A percentile compares a stretch with the other conserved stretches of the same genome.
phyloP scores from a whole-genome alignment of 2,329 filamentous ascomycete genomes.

The Rutstroemia sp. region DNA sequence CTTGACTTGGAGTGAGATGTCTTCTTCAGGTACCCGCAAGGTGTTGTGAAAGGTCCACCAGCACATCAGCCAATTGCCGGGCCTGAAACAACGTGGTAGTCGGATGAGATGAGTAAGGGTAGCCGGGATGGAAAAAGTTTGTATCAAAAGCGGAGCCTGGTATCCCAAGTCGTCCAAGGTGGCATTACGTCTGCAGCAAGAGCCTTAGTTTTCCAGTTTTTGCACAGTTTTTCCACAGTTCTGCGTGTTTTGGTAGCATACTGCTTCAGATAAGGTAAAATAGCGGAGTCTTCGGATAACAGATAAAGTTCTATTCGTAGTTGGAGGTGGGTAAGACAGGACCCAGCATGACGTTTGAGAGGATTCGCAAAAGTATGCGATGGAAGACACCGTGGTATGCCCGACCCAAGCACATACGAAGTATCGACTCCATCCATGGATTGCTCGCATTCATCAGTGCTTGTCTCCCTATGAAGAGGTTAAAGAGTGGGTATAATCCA shows the following conservation, averaged over 20 bases:
- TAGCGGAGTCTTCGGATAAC: slow-evolving; percentile 10
- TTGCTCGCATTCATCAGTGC: no score
- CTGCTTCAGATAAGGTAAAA: slow-evolving; percentile 17
- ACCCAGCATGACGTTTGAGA: slow-evolving; percentile 9
- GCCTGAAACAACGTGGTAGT: neutral
- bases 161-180: neutral
- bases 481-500: no score
- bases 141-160: slow-evolving; percentile 24
- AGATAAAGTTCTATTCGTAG: slow-evolving; percentile 7
- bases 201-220: neutral
- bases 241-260: neutral
- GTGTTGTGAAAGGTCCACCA: no score
- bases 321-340: slow-evolving; percentile 4
- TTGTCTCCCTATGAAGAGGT: no score
- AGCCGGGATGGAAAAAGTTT: slow-evolving; percentile 17
- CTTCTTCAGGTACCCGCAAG: no score
- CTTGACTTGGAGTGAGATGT: neutral
- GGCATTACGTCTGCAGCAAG: neutral
- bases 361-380: neutral
- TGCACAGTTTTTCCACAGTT: neutral
- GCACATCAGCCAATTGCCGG: no score
- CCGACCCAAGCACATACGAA: neutral
- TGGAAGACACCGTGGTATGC: slow-evolving; percentile 3
- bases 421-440: no score
- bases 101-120: slow-evolving; percentile 2